phyloP scores from a whole-genome alignment of 768 basidiomycete genomes.

The Boletus coccyginus region DNA sequence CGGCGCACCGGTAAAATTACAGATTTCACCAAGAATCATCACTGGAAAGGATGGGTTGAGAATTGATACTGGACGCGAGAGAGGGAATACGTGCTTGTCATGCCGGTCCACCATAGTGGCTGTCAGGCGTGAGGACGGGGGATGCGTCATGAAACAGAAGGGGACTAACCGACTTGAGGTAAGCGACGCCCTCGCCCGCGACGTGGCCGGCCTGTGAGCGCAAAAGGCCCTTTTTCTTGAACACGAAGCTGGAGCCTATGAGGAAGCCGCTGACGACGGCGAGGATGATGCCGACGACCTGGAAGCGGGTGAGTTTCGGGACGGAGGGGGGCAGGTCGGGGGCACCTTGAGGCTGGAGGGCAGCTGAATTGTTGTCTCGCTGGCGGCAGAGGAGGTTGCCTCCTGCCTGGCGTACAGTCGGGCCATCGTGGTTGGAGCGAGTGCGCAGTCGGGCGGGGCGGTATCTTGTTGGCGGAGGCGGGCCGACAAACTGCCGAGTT shows the following conservation, averaged over 20 bases:
- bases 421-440: slow-evolving; percentile 1
- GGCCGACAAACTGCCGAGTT: slow-evolving; percentile 10
- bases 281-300: slow-evolving; percentile 77
- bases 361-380: slow-evolving; percentile 32
- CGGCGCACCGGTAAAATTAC: slow-evolving; percentile 77
- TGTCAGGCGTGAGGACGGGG: slow-evolving; percentile 25
- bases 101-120: slow-evolving; percentile 92
- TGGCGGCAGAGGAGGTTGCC: slow-evolving; percentile 41
- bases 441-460: slow-evolving; percentile 6
- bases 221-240: slow-evolving; percentile 95
- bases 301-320: slow-evolving; percentile 2
- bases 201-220: slow-evolving; percentile 77
- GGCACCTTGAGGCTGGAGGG: slow-evolving; percentile 53
- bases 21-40: slow-evolving; percentile 90
- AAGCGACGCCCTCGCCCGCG: slow-evolving; percentile 86
- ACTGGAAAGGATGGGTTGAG: slow-evolving; percentile 37
- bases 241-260: slow-evolving; percentile 91
- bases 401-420: slow-evolving; percentile 9
- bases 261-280: slow-evolving; percentile 78
- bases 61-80: neutral
- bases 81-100: slow-evolving; percentile 54
- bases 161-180: slow-evolving; percentile 83
- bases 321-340: neutral
- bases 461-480: neutral
- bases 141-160: neutral